Base-by-base conservation (phyloP, 2,329 filamentous ascomycete genomes). In the Aureobasidium subglaciale region DNA sequence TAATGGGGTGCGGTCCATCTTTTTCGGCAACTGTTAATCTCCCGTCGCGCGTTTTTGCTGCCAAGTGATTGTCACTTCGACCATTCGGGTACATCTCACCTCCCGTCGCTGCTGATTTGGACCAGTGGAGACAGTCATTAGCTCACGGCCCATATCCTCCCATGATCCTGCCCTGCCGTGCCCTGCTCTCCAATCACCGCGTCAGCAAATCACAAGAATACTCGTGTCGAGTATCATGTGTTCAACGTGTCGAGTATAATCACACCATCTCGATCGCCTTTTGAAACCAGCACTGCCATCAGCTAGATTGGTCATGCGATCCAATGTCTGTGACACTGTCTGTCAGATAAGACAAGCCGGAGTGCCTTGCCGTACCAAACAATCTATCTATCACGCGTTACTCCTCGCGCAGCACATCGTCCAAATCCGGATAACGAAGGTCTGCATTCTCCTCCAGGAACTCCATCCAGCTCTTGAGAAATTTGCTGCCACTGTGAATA, bases 361-460 rank as follows among this genome's bases (percentile, higher is more conserved):
- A 54, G n/a, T 53, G 13, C 20, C n/a, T 32, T 54, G 50, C 50
- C 50, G 50, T 13, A 54, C 50, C 38, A 54, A 54, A 43, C 38
- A 25, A 15, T 54, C 27, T 54, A 35, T 38, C 25, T 42, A 38
- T 43, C 38, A 43, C 50, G 16, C 41, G 32, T 41, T 49, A 56
- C 32, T 56, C 54, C 11, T 40, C 35, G 9, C 42, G 59, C 24
- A 60, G 58, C 48, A 78, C 60, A 24, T 78, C 76, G 18, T 69
- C 68, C 25, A 84, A 66, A 67, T 93, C 87, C 3, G 92, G 90
- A 71, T 96, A 97, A 66, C 93, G 79, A 62, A 97, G 73, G 73
- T 97, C 92, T 7, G 90, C 87, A 64, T 95, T 77, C 60, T 96
- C 89, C 70, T 97, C 92, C 27, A 97, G 76, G 69, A 87, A 92